Percentiles rank a stretch among this genome's conserved stretches.
Conservation (phyloP, 2,329 filamentous ascomycete genomes). For the Venturia aucupariae region DNA sequence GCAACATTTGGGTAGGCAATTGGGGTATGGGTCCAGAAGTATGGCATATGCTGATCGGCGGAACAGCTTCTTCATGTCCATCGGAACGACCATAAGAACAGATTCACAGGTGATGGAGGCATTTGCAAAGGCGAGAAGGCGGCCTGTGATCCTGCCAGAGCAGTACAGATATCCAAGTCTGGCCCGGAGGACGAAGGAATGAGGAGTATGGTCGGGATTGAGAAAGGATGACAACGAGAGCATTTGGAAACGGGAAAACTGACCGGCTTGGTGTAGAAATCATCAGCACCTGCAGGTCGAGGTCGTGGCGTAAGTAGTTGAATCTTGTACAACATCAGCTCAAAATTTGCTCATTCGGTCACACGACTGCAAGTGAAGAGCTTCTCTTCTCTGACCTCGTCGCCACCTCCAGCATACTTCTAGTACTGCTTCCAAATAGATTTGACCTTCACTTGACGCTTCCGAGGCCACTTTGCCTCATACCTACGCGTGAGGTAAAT, state of each 20-base stretch:
- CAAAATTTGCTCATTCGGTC: background rate
- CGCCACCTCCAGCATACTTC: too few species aligned
- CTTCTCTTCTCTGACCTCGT: background rate
- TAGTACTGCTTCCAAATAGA: background rate
- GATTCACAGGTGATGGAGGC: slow-evolving; percentile 71
- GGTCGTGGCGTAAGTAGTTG: background rate
- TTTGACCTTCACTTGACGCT: background rate
- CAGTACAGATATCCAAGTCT: slow-evolving; percentile 5
- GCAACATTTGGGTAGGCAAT: slow-evolving; percentile 80
- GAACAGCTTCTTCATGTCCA: slow-evolving; percentile 88
- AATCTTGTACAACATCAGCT: slow-evolving; percentile 1
- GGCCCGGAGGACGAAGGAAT: background rate
- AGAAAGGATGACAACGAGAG: background rate
- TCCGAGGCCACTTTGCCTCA: background rate
- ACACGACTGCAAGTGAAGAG: background rate
- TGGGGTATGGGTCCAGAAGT: background rate
- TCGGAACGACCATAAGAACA: slow-evolving; percentile 90
- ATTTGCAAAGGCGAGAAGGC: slow-evolving; percentile 64
- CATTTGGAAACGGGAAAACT: background rate
- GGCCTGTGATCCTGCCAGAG: slow-evolving; percentile 57
- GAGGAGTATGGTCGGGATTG: background rate
- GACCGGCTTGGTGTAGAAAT: background rate
- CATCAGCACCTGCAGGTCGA: background rate
- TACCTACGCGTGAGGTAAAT: background rate
- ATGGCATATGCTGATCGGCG: background rate